These are phyloP conservation scores for Bisporella sp. DNA, from an alignment of 2,329 filamentous ascomycete genomes.

Conservation along the genomic window DNA sequence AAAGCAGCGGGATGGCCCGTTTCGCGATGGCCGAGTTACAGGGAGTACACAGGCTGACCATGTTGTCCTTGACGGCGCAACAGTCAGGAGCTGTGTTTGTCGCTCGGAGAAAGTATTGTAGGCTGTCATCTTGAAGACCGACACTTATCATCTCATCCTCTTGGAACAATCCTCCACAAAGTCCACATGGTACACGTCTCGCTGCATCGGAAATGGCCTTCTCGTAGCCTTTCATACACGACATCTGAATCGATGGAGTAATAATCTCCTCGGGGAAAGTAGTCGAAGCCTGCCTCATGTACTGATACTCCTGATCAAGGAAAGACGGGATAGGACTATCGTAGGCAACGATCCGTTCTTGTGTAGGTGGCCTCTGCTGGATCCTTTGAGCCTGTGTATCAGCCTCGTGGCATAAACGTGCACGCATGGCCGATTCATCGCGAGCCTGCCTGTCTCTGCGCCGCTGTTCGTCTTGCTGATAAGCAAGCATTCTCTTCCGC, in stretches of 20 bases:
- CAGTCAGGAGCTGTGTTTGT: slow-evolving; percentile 5
- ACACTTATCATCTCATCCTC: slow-evolving; percentile 5
- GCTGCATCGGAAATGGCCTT: slow-evolving; percentile 6
- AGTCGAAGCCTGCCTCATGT: slow-evolving; percentile 10
- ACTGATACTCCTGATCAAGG: slow-evolving; percentile 10
- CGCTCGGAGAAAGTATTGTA: slow-evolving; percentile 4
- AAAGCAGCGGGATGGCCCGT: slow-evolving; percentile 5
- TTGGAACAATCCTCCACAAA: slow-evolving; percentile 4
- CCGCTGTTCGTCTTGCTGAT: background rate
- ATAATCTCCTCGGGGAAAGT: slow-evolving; percentile 7
- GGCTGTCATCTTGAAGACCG: slow-evolving; percentile 1
- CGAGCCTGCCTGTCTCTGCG: background rate
- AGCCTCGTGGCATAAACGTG: slow-evolving; percentile 1
- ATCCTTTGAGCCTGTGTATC: slow-evolving; percentile 1
- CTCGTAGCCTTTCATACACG: slow-evolving; percentile 6
- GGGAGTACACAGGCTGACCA: slow-evolving; percentile 4
- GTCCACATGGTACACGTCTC: slow-evolving; percentile 5
- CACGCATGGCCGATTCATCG: slow-evolving; percentile 4
- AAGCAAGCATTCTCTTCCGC: background rate
- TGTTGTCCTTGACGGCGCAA: slow-evolving; percentile 6
- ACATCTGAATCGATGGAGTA: slow-evolving; percentile 5
- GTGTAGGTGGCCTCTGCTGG: slow-evolving; percentile 6
- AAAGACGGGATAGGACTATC: slow-evolving; percentile 11
- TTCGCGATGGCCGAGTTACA: slow-evolving; percentile 7
- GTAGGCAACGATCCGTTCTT: slow-evolving; percentile 8